These are phyloP conservation scores for Cenchrus purpureus DNA, from an alignment of 176 grass and related monocot species.

Conservation along the genomic window DNA sequence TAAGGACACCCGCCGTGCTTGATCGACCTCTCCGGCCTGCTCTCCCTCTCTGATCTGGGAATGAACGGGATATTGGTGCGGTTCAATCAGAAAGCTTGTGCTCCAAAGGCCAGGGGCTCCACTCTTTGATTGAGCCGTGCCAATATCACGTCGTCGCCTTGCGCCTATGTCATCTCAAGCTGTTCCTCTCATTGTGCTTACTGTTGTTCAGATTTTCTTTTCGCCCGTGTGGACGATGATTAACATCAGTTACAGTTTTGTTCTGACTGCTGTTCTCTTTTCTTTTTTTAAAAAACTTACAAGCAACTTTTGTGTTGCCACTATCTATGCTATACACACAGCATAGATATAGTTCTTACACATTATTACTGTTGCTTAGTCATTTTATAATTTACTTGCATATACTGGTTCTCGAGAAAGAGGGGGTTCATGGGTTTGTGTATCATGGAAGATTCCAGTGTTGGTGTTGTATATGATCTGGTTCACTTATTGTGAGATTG, in stretches of 20 bases:
- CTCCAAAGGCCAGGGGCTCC: conserved; percentile 44
- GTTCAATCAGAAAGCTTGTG: conserved; percentile 83
- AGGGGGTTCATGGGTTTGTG: neutral
- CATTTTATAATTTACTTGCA: neutral
- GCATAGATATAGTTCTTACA: no score
- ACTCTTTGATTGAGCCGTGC: conserved; percentile 94
- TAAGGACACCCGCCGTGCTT: neutral
- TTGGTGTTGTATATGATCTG: neutral
- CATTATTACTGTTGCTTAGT: no score
- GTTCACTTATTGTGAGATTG: neutral
- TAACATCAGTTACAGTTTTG: neutral
- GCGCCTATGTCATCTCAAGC: neutral
- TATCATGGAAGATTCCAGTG: neutral
- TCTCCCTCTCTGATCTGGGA: neutral
- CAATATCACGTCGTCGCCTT: conserved; percentile 78
- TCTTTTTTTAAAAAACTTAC: neutral
- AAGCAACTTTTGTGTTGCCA: no score
- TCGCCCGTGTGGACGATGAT: neutral
- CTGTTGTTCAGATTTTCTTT: neutral
- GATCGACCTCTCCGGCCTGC: neutral
- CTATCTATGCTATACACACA: no score
- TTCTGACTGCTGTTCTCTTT: neutral
- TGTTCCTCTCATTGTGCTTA: neutral
- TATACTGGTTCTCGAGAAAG: neutral
- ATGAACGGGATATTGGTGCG: conserved; percentile 70